These are phyloP conservation scores for Fusarium annulatum DNA, from an alignment of 2,329 filamentous ascomycete genomes.

Conservation along the genomic window DNA sequence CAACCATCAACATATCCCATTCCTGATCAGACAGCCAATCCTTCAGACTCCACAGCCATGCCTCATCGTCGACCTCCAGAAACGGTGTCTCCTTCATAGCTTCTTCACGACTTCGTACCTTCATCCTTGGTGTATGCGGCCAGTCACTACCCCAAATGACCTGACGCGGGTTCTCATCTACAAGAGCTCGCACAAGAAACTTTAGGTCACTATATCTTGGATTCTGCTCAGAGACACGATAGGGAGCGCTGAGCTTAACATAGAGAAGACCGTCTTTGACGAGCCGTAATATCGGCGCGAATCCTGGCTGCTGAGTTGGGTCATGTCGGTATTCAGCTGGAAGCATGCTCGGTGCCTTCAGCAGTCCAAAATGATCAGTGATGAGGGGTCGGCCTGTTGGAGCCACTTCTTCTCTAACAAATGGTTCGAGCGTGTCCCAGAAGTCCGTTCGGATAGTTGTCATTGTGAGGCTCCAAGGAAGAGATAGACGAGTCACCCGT, in stretches of 20 bases:
- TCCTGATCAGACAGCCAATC: constrained; percentile 41
- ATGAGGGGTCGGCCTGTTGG: constrained; percentile 37
- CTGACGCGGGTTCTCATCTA: constrained; percentile 48
- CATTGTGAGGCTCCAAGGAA: constrained; percentile 31
- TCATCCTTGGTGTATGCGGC: constrained; percentile 54
- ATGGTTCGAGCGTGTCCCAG: constrained; percentile 13
- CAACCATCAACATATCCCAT: constrained; percentile 37
- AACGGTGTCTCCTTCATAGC: constrained; percentile 48
- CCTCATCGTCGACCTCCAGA: constrained; percentile 40
- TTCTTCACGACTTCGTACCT: constrained; percentile 48
- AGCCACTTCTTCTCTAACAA: not conserved
- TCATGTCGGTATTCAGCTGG: constrained; percentile 34
- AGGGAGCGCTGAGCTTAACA: constrained; percentile 54
- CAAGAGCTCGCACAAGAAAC: constrained; percentile 46
- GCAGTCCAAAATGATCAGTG: constrained; percentile 52
- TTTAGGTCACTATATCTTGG: constrained; percentile 49
- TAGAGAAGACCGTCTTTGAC: constrained; percentile 48
- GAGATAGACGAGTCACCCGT: constrained; percentile 15
- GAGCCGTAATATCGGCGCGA: constrained; percentile 38
- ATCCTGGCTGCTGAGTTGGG: constrained; percentile 43
- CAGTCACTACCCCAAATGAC: constrained; percentile 55
- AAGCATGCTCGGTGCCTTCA: constrained; percentile 51
- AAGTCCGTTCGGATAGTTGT: constrained; percentile 27
- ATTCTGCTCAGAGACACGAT: constrained; percentile 47
- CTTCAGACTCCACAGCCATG: constrained; percentile 39